phyloP scores from a whole-genome alignment of 192 early-diverging fungal species.

The Phlyctochytrium planicorne region DNA sequence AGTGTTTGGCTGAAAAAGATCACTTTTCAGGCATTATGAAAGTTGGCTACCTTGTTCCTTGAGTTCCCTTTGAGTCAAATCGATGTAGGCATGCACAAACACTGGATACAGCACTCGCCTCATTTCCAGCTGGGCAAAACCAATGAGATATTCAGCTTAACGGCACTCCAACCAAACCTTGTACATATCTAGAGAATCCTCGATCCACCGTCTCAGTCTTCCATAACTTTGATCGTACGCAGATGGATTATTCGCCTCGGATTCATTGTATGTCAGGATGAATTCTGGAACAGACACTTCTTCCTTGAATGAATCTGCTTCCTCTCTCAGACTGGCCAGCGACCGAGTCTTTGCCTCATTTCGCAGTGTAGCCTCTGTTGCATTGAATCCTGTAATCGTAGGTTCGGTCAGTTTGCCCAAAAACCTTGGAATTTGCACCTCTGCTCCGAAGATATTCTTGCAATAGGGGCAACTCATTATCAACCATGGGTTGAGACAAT shows the following conservation, averaged over 20 bases:
- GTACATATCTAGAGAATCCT: constrained; percentile 92
- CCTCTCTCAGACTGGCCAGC: neutral
- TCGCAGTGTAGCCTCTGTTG: no score
- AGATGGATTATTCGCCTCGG: constrained; percentile 75
- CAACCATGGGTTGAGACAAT: no score
- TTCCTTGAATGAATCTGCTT: constrained; percentile 15
- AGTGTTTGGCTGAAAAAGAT: constrained; percentile 60
- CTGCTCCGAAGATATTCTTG: no score
- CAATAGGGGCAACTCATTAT: no score
- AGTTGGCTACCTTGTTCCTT: constrained; percentile 35
- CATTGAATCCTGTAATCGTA: no score
- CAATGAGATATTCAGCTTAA: neutral
- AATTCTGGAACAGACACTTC: constrained; percentile 64
- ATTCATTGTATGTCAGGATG: constrained; percentile 67
- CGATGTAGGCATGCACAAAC: constrained; percentile 89
- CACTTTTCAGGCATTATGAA: constrained; percentile 2
- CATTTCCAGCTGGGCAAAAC: constrained; percentile 87
- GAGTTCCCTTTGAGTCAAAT: constrained; percentile 70
- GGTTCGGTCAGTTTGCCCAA: no score
- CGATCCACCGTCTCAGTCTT: constrained; percentile 81
- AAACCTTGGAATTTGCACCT: no score
- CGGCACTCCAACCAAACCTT: constrained; percentile 52
- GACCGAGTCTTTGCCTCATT: neutral
- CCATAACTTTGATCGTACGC: constrained; percentile 80
- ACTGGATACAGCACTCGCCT: constrained; percentile 81